Evolutionary conservation across 2,329 filamentous ascomycete species (phyloP), one percentile per base, ranked within the genome.

Genomic region (Penicillium aurantiogriseum): DNA sequence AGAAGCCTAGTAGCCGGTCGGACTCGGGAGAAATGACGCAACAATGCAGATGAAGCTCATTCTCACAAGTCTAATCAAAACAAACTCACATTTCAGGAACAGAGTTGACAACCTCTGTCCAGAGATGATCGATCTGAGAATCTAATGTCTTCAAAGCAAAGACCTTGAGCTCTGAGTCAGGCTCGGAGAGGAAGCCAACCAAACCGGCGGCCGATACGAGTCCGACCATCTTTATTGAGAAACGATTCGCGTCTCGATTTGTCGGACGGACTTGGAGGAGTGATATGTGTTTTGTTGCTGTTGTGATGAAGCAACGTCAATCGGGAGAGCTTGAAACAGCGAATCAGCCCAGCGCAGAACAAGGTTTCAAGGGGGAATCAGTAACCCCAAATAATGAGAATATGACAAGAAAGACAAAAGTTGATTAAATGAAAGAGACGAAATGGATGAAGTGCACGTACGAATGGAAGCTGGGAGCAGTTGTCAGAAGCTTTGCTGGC

Each of bases 141-240:
- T 99, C 96, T 71, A 99, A 85, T 66, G 91, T 92, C 80, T 96
- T 90, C 66, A 99, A 83, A 65, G 94, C 94, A 75, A 97, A 99
- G 68, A 93, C 87, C 82, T 92, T 92, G 77, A 99, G 87, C 77
- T 96, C 91, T 56, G 90, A 85, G 78, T 97, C 94, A 69, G 95
- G 92, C 74, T 99, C 94, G 66, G 91, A 89, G 62, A 99, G 85
- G 77, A 97, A 97, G 80, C 92, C 93, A 74, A 99, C 86, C 58
- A 99, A 87, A 76, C 94, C 94, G 66, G 91, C 93, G 66, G 94
- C 94, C 68, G 93, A 97, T 71, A 92, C 91, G 74, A 97, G 85
- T 75, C 90, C 91, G 74, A 94, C 90, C 94, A 97, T 99, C 59
- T 70, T 81, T 65, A 56, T 59, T 57, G 54, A 61, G 43, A 61